Evolutionary conservation across 306 rosid genomes (phyloP).

Genomic region (Carpinus viminea): DNA sequence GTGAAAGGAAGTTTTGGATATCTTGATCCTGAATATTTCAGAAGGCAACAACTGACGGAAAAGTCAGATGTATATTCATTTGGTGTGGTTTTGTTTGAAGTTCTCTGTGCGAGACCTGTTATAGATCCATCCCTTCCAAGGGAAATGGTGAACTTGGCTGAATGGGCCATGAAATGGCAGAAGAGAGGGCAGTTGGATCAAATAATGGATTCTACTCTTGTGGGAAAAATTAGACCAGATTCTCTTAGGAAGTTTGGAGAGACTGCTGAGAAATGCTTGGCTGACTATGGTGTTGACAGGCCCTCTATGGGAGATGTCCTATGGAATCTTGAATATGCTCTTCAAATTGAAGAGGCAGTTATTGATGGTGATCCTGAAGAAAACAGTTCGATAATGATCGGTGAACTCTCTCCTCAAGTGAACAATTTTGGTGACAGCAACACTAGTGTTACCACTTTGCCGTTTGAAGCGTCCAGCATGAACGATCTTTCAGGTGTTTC

Average conservation of each 20-base stretch:
- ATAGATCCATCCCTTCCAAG: conserved; percentile 84
- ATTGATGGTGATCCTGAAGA: conserved; percentile 74
- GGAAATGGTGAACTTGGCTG: conserved; percentile 88
- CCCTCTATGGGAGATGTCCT: conserved; percentile 92
- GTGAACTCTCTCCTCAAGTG: conserved; percentile 76
- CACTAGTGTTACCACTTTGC: conserved; percentile 41
- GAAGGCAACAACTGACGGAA: conserved; percentile 84
- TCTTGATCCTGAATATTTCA: conserved; percentile 89
- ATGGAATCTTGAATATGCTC: conserved; percentile 86
- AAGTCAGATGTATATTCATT: conserved; percentile 90
- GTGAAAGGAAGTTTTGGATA: conserved; percentile 90
- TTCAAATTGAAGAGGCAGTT: conserved; percentile 77
- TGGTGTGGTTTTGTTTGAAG: conserved; percentile 87
- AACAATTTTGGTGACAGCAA: conserved; percentile 52
- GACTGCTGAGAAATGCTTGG: conserved; percentile 89
- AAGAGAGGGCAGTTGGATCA: conserved; percentile 76
- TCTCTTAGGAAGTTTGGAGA: conserved; percentile 86
- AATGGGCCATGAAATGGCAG: conserved; percentile 96
- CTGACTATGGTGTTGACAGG: conserved; percentile 77
- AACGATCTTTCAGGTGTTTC: conserved; percentile 90
- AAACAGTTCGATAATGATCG: conserved; percentile 81
- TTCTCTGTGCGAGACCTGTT: conserved; percentile 83
- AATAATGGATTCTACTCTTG: conserved; percentile 67
- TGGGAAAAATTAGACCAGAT: conserved; percentile 65
- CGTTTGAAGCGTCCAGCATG: conserved; percentile 38